Base-by-base conservation (phyloP, 768 basidiomycete species). In the Suillus luteus region DNA sequence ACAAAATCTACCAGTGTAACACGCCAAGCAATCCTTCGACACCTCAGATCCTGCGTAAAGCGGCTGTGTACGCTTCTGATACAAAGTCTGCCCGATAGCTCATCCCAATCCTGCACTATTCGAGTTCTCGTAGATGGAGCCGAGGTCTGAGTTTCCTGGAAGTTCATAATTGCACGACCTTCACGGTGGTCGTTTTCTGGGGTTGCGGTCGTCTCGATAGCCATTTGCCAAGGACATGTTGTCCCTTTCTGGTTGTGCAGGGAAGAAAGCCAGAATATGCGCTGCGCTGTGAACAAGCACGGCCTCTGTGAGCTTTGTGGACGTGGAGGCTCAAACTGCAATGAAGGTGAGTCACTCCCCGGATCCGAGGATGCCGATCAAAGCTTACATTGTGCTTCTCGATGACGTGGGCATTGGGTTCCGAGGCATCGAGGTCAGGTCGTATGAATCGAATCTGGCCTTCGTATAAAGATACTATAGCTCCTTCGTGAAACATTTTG, bases 31-130 rank as follows among this genome's bases (percentile, higher is more conserved):
- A 67, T 67, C 62, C 65, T 71, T 27, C 72, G 62, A 71, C 67
- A 72, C 14, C 72, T 67, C 41, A 62, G 49, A 52, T 72, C 69
- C 12, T 74, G 67, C 11, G 69, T 64, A 54, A 68, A 74, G 51
- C 37, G 70, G 59, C 62, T 70, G 41, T 65, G 62, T 59, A 67
- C 66, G 38, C 65, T 64, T 48, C 72, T 69, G 14, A 74, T 59
- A 24, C 72, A 74, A n/a, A 74, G 15, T 63, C 62, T 74, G 4
- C 73, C 73, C 1, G 74, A 69, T 8, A 74, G 40, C 59, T 76
- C 74, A 12, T 74, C 73, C 73, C 73, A 74, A n/a, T 76, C 72
- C 49, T 76, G 68, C n/a, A 67, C 65, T 38, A 73, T 69, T n/a
- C 37, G 37, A 40, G 9, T 57, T 15, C 15, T 57, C 15, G 22